phyloP scores from a whole-genome alignment of 306 rosid genomes.

The Acacia melanoxylon region DNA sequence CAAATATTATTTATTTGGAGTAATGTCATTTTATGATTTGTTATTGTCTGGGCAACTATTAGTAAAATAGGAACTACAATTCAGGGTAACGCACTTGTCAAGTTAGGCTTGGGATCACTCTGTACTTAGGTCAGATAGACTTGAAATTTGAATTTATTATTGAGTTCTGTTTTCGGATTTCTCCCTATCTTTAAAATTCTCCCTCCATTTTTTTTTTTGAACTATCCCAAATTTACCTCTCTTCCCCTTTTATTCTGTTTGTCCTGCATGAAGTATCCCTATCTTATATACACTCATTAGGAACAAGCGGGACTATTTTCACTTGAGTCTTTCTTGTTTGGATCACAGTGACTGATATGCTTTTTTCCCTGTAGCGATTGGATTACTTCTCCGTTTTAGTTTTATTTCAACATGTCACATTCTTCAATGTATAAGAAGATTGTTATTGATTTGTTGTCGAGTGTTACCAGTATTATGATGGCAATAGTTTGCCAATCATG shows the following conservation, averaged over 20 bases:
- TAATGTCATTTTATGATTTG: background rate
- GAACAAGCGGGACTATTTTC: constrained; percentile 1
- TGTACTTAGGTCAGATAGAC: background rate
- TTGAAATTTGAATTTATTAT: background rate
- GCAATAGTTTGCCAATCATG: background rate
- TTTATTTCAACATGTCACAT: background rate
- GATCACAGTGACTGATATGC: background rate
- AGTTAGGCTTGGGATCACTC: background rate
- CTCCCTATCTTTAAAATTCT: background rate
- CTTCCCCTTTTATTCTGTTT: background rate
- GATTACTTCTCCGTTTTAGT: background rate
- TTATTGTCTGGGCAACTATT: background rate
- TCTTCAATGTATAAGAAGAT: constrained; percentile 8
- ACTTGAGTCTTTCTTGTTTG: background rate
- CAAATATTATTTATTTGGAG: background rate
- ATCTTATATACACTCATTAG: background rate
- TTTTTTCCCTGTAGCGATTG: background rate
- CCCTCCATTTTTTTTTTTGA: background rate
- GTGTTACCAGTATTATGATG: constrained; percentile 7
- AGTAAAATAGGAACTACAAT: background rate
- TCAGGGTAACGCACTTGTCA: background rate
- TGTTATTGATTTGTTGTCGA: background rate
- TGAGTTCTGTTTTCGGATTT: background rate
- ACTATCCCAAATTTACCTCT: background rate
- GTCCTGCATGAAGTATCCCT: constrained; percentile 6